Conservation (phyloP, 352 stramenopile genomes). For the Phytophthora aleatoria region DNA sequence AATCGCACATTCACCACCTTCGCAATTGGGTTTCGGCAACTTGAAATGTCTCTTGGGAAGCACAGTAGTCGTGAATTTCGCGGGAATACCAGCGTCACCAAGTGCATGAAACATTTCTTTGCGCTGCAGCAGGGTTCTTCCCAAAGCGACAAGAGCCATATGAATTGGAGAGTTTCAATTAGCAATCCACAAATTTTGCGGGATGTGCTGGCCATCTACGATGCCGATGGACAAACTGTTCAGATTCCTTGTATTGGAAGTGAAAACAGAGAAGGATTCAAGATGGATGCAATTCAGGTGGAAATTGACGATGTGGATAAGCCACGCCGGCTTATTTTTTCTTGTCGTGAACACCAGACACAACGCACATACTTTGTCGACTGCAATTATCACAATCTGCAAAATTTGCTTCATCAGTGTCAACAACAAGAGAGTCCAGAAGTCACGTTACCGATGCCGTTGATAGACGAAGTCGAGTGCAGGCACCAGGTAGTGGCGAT, state of each 20-base stretch:
- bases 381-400: no score
- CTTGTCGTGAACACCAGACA: no score
- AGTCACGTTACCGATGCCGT: no score
- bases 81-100: not conserved
- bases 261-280: not conserved
- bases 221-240: conserved; percentile 14
- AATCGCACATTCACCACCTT: conserved; percentile 30
- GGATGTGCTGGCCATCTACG: conserved; percentile 12
- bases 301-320: no score
- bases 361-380: no score
- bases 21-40: conserved; percentile 24
- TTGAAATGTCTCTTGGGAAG: conserved; percentile 40
- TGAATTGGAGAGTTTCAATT: conserved; percentile 18
- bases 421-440: no score
- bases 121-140: conserved; percentile 1
- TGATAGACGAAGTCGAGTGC: no score
- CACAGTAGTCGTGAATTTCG: conserved; percentile 8
- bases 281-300: no score
- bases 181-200: conserved; percentile 19
- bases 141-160: not conserved
- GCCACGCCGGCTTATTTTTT: no score
- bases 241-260: conserved; percentile 12
- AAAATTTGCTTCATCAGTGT: no score
- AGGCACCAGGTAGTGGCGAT: no score
- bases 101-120: conserved; percentile 25